Evolutionary conservation across 768 basidiomycete species (phyloP), one percentile per base, ranked within the genome.

Genomic region (Boletus bicolor): DNA sequence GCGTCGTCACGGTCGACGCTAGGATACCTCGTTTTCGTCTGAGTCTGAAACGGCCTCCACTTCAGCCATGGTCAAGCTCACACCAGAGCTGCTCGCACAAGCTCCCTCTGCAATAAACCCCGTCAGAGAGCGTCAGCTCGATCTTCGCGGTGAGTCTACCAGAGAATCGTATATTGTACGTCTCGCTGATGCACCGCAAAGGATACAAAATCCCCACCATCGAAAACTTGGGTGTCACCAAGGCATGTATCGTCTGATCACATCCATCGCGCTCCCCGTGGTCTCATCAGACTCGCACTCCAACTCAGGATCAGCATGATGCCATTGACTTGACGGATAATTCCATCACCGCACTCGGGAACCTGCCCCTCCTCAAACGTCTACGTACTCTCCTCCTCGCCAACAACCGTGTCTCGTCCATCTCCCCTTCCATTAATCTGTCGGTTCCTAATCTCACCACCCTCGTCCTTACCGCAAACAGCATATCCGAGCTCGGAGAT

Each of bases 151-250:
- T 90, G 67, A 55, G 80, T 62, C 19, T 19, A 26, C 24, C 51
- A 69, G 41, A 44, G 61, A 63, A 8, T 19, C 63, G 57, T 17
- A 28, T 49, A 19, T 30, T 21, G 28, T 21, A 37, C 32, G 28
- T 14, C 55, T 30, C 28, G 43, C 58, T 72, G 48, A 72, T 51
- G 41, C 35, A 36, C 49, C 50, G 62, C 65, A 63, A 72, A 94
- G 92, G 93, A 55, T 89, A 89, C 76, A 93, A 92, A 82, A 94
- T 95, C 62, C 93, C 93, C 51, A 84, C 89, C 53, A 96, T 96
- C 70, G 93, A 96, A 86, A 96, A 96, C 80, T 81, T 96, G 62
- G 93, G 93, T 79, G 89, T 94, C 60, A 92, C 93, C 72, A 86
- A 80, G 80, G 91, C 86, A 71, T 63, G 83, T 72, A 39, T 60